A percentile compares a stretch with the other conserved stretches of the same genome.
phyloP scores from a whole-genome alignment of 495 filamentous ascomycete genomes.

The Trichoderma reesei region DNA sequence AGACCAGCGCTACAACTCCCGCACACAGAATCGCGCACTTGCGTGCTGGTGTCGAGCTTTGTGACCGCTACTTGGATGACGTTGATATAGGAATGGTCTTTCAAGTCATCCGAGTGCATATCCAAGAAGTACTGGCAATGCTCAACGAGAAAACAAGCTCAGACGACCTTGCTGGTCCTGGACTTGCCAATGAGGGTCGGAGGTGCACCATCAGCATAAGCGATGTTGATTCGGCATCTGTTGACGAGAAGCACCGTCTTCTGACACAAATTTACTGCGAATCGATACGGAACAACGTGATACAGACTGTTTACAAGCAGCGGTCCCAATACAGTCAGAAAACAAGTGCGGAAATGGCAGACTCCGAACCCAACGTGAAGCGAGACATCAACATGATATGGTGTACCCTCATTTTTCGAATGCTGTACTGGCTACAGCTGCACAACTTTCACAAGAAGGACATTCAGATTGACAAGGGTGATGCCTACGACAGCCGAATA shows the following conservation, averaged over 20 bases:
- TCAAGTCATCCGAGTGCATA: neutral
- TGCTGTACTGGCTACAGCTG: constrained; percentile 30
- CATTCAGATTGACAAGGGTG: constrained; percentile 22
- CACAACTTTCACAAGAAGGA: constrained; percentile 30
- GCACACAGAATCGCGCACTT: neutral
- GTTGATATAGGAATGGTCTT: neutral
- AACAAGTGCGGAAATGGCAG: too few relatives aligned
- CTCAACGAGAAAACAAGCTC: neutral
- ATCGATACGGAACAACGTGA: too few relatives aligned
- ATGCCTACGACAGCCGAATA: constrained; percentile 25
- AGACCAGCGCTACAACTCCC: neutral
- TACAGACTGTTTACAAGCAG: too few relatives aligned
- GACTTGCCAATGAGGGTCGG: too few relatives aligned
- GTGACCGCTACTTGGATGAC: neutral
- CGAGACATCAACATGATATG: constrained; percentile 20
- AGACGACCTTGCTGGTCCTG: too few relatives aligned
- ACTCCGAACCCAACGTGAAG: neutral
- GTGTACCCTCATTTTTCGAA: constrained; percentile 26
- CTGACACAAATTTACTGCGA: too few relatives aligned
- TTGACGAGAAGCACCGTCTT: too few relatives aligned
- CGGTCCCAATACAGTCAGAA: too few relatives aligned
- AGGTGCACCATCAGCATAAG: too few relatives aligned
- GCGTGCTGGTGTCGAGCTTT: constrained; percentile 5
- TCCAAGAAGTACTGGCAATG: neutral
- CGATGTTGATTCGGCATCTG: too few relatives aligned